Base-by-base conservation (phyloP, 2,329 filamentous ascomycete species). In the Monosporascus sp. region DNA sequence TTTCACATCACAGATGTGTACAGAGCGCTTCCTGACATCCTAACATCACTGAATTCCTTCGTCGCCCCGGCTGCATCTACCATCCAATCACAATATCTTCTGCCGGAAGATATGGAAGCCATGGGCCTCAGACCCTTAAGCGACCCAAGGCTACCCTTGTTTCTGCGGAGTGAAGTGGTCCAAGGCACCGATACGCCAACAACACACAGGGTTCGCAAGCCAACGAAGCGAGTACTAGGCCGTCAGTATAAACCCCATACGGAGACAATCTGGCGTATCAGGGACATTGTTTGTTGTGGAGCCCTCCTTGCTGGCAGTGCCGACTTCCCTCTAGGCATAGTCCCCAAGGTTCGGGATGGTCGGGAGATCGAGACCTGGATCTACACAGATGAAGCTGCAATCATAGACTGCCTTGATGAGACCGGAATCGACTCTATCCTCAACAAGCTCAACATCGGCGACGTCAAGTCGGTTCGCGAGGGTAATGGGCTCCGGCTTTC, bases 11-110 rank as follows among this genome's bases (percentile, higher is more conserved):
- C 72, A 25, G 70, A 74, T 6, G 74, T 81, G 70, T 72, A 77
- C 57, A 70, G 72, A 41, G 68, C 70, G 2, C 69, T 82, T 6
- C 72, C 73, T 36, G 73, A 73, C 22, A 72, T 74, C 2, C 66
- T 82, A 38, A 78, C 74, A 15, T 64, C 74, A n/a, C 67, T 82
- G n/a, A 75, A 77, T 41, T 67, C 73, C 9, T 74, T 76, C 54
- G 69, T 70, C 15, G 65, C 64, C 31, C 68, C 69, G 17, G 57
- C 65, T 20, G 66, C 70, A 11, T 61, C 72, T 17, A 71, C 63
- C 17, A 53, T 66, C 8, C 60, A 70, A 8, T 75, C 72, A 44
- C 72, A 72, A 15, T 83, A 82, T 61, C 67, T 82, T 20, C 71
- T 83, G 1, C 59, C 69, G 0, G 80, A 83, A 60, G 80, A 83